Evolutionary conservation across 2,329 filamentous ascomycete genomes (phyloP), one percentile per base, ranked within the genome.

Genomic region (Colletotrichum orbiculare): DNA sequence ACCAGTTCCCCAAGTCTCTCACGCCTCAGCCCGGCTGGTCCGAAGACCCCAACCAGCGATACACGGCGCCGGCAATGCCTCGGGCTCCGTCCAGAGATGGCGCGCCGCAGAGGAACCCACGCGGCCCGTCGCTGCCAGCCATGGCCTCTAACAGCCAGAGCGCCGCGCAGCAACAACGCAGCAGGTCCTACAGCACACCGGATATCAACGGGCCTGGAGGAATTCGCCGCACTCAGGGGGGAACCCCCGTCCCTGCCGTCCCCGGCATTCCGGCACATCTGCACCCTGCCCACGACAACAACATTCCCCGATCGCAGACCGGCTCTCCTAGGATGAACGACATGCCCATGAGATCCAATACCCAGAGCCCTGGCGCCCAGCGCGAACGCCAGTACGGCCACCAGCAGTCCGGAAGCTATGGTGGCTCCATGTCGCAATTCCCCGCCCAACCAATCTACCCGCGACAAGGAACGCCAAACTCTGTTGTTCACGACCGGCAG

Each of bases 101-200:
- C 2, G 83, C 89, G 8, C 89, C 87, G 38, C 87, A 87, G 42
- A 85, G 91, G 69, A 88, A 87, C 71, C 85, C 87, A 48, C 89
- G 93, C 70, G 87, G 91, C n/a, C 93, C 93, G 25, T 96, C 92
- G 10, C 82, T 96, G 70, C 92, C 91, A 47, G 90, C 87, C 15
- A 90, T 93, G 85, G 83, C 89, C 13, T 81, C 83, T 1, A 79
- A 83, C 68, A 77, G 85, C 71, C 79, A 88, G 70, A 81, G 84
- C 71, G 81, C 84, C 68, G 78, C 85, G 74, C 81, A 89, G 68
- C 89, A 93, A 74, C 89, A 91, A 73, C 87, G 94, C 69, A 90
- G 92, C 79, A 88, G 96, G 69, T 97, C 94, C 42, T 96, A 96
- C 73, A 98, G 95, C 79, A 97, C 94, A 68, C 95, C 96, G 8